Base-by-base conservation (phyloP, 257 asterid species). In the Solanum medicagineum region DNA sequence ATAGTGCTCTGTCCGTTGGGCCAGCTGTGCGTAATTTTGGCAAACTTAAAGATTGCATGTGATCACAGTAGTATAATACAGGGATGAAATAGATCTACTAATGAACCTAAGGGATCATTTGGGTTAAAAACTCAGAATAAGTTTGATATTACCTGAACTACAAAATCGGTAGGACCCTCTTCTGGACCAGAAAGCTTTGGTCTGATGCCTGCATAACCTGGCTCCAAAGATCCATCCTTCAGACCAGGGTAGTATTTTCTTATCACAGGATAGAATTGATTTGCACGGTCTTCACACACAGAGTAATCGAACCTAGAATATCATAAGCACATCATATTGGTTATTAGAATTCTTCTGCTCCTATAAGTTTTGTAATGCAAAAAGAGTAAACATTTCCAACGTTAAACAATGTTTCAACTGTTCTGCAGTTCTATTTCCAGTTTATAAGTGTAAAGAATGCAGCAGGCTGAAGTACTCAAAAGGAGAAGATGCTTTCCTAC, bases 171-270 rank as follows among this genome's bases (percentile, higher is more conserved):
- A 17, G 92, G 90, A 83, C 73, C 88, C 69, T 90, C 92, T 86
- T 85, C 86, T 0, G 94, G 89, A n/a, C 96, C 95, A 13, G 95
- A 91, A 86, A 96, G 88, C 86, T 96, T 96, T 24, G 98, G 90
- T 84, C 99, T 92, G 84, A 96, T 90, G 60, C 99, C 98, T 63
- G 97, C 90, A 87, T 96, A 94, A 26, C 98, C 94, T 1, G 98
- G 94, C 87, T 93, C 97, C 88, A 96, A 88, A 16, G 96, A 91
- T 26, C 92, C 97, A 84, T 93, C 91, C 88, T 88, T 91, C 54
- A 94, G 86, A 84, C 87, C 17, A 3, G 98, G 97, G 86, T 92
- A 93, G 88, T 94, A 96, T 88, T 91, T 93, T 85, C 95, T 92
- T 86, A 96, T 93, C 53, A 89, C 93, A 0, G 95, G 94, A 87